These are phyloP conservation scores for Parsonsia alboflavescens DNA, from an alignment of 257 asterid genomes.

Conservation along the genomic window DNA sequence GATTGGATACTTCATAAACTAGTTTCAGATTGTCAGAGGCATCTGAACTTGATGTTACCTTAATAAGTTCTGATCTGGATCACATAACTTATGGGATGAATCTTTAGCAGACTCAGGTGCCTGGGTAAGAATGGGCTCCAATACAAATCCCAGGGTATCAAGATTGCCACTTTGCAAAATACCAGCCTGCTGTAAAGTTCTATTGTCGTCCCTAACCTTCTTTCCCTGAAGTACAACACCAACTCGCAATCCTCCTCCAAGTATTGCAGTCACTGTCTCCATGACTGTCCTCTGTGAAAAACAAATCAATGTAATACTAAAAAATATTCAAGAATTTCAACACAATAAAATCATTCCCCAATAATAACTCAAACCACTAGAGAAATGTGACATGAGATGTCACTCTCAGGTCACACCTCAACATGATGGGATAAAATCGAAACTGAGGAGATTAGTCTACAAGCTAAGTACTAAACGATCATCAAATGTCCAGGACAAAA, in stretches of 20 bases:
- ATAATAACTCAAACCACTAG: not conserved
- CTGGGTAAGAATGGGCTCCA: constrained; percentile 63
- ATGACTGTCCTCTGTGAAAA: constrained; percentile 64
- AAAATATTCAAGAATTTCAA: not conserved
- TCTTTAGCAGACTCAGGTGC: constrained; percentile 19
- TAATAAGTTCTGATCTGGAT: constrained; percentile 12
- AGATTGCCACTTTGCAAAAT: constrained; percentile 60
- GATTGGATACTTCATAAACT: not conserved
- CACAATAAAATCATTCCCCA: not conserved
- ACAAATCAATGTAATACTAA: not conserved
- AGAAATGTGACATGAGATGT: not conserved
- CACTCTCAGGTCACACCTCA: not conserved
- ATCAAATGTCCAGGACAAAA: not conserved
- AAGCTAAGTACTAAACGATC: not conserved
- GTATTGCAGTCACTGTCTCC: constrained; percentile 86
- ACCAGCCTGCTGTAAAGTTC: constrained; percentile 83
- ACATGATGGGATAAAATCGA: not conserved
- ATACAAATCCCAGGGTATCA: constrained; percentile 69
- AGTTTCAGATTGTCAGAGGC: not conserved
- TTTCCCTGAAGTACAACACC: constrained; percentile 93
- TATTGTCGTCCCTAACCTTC: constrained; percentile 79
- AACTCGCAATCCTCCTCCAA: constrained; percentile 72
- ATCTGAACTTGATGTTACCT: constrained; percentile 13
- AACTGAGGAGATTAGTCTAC: not conserved
- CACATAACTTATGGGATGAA: constrained; percentile 5